Evolutionary conservation across 2,329 filamentous ascomycete genomes (phyloP).

Genomic region (Fusarium sp.): DNA sequence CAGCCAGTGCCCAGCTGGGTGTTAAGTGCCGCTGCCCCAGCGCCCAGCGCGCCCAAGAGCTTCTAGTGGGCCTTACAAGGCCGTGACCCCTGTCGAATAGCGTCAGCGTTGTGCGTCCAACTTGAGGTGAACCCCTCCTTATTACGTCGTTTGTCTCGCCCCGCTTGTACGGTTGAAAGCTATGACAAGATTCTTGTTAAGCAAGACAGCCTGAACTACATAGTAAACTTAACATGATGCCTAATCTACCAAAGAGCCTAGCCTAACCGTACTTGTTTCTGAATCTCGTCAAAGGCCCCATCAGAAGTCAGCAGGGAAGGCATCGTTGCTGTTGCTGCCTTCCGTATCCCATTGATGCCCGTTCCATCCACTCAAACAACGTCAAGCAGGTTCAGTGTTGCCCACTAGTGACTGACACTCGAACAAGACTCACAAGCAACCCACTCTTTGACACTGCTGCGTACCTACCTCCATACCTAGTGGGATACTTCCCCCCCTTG

Average conservation of each 20-base stretch:
- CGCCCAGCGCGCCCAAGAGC: slow-evolving; percentile 22
- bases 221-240: background rate
- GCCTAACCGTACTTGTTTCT: background rate
- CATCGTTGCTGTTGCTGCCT: slow-evolving; percentile 37
- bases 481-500: slow-evolving; percentile 9
- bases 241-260: background rate
- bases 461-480: background rate
- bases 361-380: slow-evolving; percentile 32
- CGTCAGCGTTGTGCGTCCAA: slow-evolving; percentile 40
- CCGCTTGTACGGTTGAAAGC: slow-evolving; percentile 16
- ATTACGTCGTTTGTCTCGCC: slow-evolving; percentile 46
- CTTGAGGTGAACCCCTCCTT: slow-evolving; percentile 36
- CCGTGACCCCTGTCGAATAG: slow-evolving; percentile 35
- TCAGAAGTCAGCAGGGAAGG: slow-evolving; percentile 23
- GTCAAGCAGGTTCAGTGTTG: slow-evolving; percentile 17
- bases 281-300: background rate
- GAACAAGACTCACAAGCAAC: slow-evolving; percentile 9
- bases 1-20: slow-evolving; percentile 29
- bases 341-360: slow-evolving; percentile 39
- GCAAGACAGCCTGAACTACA: slow-evolving; percentile 4
- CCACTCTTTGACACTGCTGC: slow-evolving; percentile 24
- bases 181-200: background rate
- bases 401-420: slow-evolving; percentile 10
- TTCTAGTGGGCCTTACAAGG: slow-evolving; percentile 24
- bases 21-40: slow-evolving; percentile 14